Base-by-base conservation (phyloP, 768 basidiomycete genomes). In the Collybia mongolica region DNA sequence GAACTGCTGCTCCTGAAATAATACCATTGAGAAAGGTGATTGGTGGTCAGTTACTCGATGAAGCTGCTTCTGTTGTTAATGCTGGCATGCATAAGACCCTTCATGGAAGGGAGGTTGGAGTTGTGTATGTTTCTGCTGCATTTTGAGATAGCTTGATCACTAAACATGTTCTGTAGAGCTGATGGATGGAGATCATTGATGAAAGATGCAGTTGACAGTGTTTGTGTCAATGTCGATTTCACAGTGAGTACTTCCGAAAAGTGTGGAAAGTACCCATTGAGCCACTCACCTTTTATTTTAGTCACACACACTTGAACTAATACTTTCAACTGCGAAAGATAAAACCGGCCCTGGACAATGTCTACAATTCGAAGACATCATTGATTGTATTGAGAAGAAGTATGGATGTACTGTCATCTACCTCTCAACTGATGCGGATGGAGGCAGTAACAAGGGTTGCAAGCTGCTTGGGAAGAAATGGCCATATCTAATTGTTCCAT, bases 151-250 rank as follows among this genome's bases (percentile, higher is more conserved):
- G 24, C 24, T 26, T 26, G 24, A 26, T 26, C 7, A 26, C 7
- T 26, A 7, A 26, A 4, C 7, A 7, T 26, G 3, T 26, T 15
- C 24, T 28, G 20, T 14, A 43, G 42, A 18, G 29, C 24, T 28
- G 42, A 43, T 43, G 42, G 42, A 26, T 43, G 42, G 24, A 43
- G 29, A 18, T 43, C 43, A 29, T 15, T 44, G 26, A 18, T 15
- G 9, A 44, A 44, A 32, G 43, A 44, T 32, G 43, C 43, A 18
- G 28, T 44, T 14, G 35, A 44, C 20, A n/a, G n/a, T 44, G n/a
- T 44, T n/a, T 44, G 43, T 18, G 28, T 14, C 17, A 44, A 44
- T 18, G 8, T 44, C 14, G n/a, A 44, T 44, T 19, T 44, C 26
- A 44, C 23, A 32, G 43, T 44, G 18, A 12, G 17, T 44, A 24